A percentile compares a stretch with the other conserved stretches of the same genome.
These are phyloP conservation scores for Triticum turgidum DNA, from an alignment of 176 grass and related monocot genomes.

Conservation along the genomic window DNA sequence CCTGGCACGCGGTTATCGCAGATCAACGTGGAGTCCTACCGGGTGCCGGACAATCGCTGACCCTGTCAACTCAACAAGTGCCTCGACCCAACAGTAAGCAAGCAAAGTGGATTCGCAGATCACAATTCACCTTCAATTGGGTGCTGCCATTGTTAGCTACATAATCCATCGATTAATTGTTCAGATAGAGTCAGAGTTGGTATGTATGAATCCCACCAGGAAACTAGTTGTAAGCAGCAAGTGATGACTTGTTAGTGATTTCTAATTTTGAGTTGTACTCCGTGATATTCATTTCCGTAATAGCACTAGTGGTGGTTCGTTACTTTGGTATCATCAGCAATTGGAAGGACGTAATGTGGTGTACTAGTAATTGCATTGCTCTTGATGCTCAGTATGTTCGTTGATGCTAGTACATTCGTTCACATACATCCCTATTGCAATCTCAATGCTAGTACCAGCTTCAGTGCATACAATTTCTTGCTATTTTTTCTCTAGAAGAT, in stretches of 20 bases:
- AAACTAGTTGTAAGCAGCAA: neutral
- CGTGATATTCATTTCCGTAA: too few species aligned
- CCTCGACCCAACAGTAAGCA: neutral
- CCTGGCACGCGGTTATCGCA: constrained; percentile 72
- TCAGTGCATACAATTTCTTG: too few species aligned
- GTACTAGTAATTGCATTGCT: too few species aligned
- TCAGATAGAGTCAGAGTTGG: constrained; percentile 16
- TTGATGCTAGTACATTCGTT: too few species aligned
- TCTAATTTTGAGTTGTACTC: neutral
- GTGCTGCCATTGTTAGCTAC: neutral
- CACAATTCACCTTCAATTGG: neutral
- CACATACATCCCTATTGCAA: too few species aligned
- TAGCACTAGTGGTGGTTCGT: neutral
- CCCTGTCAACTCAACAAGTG: neutral
- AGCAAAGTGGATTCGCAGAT: constrained; percentile 14
- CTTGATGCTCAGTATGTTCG: too few species aligned
- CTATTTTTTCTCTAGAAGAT: too few species aligned
- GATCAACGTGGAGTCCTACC: constrained; percentile 73
- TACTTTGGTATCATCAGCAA: neutral
- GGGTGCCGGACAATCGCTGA: constrained; percentile 62
- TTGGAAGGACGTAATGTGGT: constrained; percentile 18
- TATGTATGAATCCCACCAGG: neutral
- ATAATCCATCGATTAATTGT: constrained; percentile 13
- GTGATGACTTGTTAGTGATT: neutral
- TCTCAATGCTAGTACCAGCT: too few species aligned